Percentiles rank a stretch among this genome's conserved stretches.
These are phyloP conservation scores for Xylaria sp. DNA, from an alignment of 2,329 filamentous ascomycete genomes.

Conservation along the genomic window DNA sequence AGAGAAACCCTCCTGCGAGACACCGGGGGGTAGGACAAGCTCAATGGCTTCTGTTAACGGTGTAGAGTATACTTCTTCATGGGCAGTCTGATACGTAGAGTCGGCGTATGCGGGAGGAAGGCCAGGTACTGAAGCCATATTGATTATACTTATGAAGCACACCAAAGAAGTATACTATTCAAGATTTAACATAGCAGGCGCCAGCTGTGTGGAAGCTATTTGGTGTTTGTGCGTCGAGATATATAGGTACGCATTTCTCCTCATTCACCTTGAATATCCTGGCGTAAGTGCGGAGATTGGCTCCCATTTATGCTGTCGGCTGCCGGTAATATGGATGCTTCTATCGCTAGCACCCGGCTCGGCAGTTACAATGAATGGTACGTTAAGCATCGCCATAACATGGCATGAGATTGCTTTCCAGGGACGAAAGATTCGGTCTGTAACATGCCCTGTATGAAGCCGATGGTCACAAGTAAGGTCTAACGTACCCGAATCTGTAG, in stretches of 20 bases:
- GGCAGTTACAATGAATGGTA: conserved; percentile 29
- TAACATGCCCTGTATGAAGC: background rate
- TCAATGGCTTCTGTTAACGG: conserved; percentile 52
- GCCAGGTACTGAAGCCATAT: conserved; percentile 29
- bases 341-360: conserved; percentile 9
- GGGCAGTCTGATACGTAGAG: conserved; percentile 54
- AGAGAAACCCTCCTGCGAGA: conserved; percentile 51
- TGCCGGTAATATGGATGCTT: conserved; percentile 29
- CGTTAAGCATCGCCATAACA: background rate
- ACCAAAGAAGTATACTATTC: background rate
- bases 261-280: conserved; percentile 14
- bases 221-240: background rate
- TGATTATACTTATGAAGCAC: background rate
- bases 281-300: conserved; percentile 24
- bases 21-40: conserved; percentile 53
- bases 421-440: background rate
- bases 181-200: background rate
- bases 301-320: conserved; percentile 33
- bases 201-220: background rate
- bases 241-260: conserved; percentile 20
- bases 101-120: conserved; percentile 50
- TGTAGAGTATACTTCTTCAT: conserved; percentile 54
- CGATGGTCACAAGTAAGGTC: background rate
- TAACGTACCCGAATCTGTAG: background rate
- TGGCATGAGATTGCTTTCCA: background rate